Evolutionary conservation across 2,329 filamentous ascomycete species (phyloP).

Genomic region (Stylonectria norvegica): DNA sequence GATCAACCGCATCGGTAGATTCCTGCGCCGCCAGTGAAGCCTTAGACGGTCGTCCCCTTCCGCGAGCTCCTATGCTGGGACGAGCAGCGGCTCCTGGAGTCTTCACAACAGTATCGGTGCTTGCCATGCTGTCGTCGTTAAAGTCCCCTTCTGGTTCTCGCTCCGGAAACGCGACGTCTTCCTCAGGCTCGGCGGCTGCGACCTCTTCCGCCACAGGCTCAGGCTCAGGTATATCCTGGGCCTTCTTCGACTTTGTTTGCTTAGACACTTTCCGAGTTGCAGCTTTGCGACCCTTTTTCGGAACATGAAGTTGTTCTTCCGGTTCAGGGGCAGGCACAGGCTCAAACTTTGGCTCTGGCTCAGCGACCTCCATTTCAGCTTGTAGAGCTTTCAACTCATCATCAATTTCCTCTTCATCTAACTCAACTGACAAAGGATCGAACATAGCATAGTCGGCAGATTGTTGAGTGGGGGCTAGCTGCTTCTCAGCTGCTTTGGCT

Average conservation of each 20-base stretch:
- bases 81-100: constrained; percentile 27
- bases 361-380: constrained; percentile 45
- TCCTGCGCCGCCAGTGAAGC: constrained; percentile 28
- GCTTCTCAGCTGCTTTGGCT: constrained; percentile 28
- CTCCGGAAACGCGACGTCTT: constrained; percentile 8
- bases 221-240: constrained; percentile 36
- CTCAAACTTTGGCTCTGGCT: constrained; percentile 12
- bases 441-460: constrained; percentile 50
- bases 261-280: constrained; percentile 51
- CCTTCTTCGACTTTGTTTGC: constrained; percentile 46
- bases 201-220: constrained; percentile 22
- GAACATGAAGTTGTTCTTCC: constrained; percentile 34
- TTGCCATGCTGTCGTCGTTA: constrained; percentile 39
- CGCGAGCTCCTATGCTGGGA: constrained; percentile 21
- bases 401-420: constrained; percentile 48
- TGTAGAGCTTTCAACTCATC: constrained; percentile 50
- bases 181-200: constrained; percentile 6
- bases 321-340: constrained; percentile 3
- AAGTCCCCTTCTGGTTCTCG: constrained; percentile 14
- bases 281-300: constrained; percentile 55
- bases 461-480: constrained; percentile 24
- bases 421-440: constrained; percentile 43
- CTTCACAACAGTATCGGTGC: constrained; percentile 42
- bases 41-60: constrained; percentile 30
- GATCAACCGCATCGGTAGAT: constrained; percentile 25